Evolutionary conservation across 768 basidiomycete genomes (phyloP).

Genomic region (Cantharellus anzutake): DNA sequence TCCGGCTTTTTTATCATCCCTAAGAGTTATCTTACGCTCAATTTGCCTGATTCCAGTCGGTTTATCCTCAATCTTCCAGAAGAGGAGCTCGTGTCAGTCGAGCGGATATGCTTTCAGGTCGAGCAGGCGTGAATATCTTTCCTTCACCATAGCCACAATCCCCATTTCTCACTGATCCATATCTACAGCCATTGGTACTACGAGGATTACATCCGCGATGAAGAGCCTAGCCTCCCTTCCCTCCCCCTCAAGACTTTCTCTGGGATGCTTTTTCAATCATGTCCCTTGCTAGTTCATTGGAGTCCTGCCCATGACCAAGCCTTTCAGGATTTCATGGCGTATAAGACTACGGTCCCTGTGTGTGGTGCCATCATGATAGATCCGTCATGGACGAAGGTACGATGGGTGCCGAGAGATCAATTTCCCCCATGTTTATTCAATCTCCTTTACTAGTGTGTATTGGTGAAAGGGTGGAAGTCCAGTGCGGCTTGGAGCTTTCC

Average conservation of each 20-base stretch:
- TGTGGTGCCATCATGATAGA: conserved; percentile 97
- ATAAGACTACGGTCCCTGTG: conserved; percentile 92
- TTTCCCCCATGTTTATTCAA: background rate
- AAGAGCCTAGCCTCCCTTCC: conserved; percentile 72
- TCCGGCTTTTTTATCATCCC: conserved; percentile 5
- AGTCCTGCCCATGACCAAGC: conserved; percentile 70
- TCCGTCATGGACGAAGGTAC: conserved; percentile 79
- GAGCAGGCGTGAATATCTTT: conserved; percentile 67
- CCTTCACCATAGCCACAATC: conserved; percentile 3
- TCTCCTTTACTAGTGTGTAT: conserved; percentile 45
- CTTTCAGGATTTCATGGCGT: conserved; percentile 81
- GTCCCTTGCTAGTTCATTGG: conserved; percentile 68
- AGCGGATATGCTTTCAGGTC: conserved; percentile 94
- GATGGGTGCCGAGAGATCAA: background rate
- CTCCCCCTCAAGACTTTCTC: conserved; percentile 86
- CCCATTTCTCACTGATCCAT: conserved; percentile 6
- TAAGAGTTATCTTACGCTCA: conserved; percentile 1
- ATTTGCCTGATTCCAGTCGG: conserved; percentile 32
- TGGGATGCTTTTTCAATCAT: conserved; percentile 70
- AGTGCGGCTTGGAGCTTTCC: conserved; percentile 98
- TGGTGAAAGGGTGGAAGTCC: conserved; percentile 96
- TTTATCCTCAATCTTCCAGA: conserved; percentile 94
- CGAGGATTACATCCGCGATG: conserved; percentile 92
- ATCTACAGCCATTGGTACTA: conserved; percentile 89
- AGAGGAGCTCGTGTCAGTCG: conserved; percentile 76